These are phyloP conservation scores for Fusarium guadeloupense DNA, from an alignment of 2,329 filamentous ascomycete species.

Conservation along the genomic window DNA sequence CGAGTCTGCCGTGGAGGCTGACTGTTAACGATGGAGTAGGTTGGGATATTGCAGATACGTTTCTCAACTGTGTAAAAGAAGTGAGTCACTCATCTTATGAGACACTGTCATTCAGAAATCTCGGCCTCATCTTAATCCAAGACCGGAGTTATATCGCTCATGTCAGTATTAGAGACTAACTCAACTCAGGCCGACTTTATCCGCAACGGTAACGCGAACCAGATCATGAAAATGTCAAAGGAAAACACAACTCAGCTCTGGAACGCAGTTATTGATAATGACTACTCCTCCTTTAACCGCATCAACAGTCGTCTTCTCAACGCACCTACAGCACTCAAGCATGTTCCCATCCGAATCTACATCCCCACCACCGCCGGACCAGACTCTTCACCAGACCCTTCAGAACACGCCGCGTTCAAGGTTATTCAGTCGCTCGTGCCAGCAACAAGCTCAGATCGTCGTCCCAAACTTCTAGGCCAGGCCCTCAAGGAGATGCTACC, in stretches of 20 bases:
- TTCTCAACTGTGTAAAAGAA: slow-evolving; percentile 72
- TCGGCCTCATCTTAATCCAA: neutral
- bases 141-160: neutral
- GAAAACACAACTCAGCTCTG: slow-evolving; percentile 85
- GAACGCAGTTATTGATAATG: slow-evolving; percentile 80
- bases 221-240: slow-evolving; percentile 88
- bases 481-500: slow-evolving; percentile 81
- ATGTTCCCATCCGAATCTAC: slow-evolving; percentile 90
- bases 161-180: slow-evolving; percentile 7
- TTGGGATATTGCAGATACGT: slow-evolving; percentile 70
- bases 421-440: slow-evolving; percentile 80
- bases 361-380: slow-evolving; percentile 68
- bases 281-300: slow-evolving; percentile 75
- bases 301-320: slow-evolving; percentile 83
- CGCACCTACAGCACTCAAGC: slow-evolving; percentile 75
- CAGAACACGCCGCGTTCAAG: slow-evolving; percentile 65
- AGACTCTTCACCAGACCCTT: slow-evolving; percentile 43
- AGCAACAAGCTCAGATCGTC: slow-evolving; percentile 50
- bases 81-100: too few relatives aligned
- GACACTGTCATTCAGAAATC: too few relatives aligned
- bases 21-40: slow-evolving; percentile 63
- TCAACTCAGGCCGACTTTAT: slow-evolving; percentile 77
- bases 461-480: slow-evolving; percentile 71
- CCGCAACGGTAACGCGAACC: slow-evolving; percentile 86
- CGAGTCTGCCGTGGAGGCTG: slow-evolving; percentile 63